Conservation (phyloP, 495 filamentous ascomycete genomes). For the Xylaria longipes region DNA sequence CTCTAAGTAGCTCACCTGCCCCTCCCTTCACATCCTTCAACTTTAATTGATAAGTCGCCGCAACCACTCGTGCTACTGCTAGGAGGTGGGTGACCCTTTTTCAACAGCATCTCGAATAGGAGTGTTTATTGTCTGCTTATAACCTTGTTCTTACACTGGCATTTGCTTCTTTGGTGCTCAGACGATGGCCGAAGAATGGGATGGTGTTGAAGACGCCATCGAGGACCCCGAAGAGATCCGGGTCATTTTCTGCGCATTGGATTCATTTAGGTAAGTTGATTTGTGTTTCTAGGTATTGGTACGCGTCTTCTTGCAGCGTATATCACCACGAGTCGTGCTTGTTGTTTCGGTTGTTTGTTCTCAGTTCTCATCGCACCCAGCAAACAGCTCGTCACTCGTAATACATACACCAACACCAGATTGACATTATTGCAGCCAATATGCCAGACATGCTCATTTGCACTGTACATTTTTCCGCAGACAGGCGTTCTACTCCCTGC, state of each 20-base stretch:
- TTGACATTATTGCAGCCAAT: slow-evolving; percentile 64
- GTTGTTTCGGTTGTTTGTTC: background rate
- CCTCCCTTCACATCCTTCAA: background rate
- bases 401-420: background rate
- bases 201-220: slow-evolving; percentile 65
- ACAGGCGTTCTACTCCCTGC: slow-evolving; percentile 90
- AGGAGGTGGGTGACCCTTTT: background rate
- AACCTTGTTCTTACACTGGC: background rate
- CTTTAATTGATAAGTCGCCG: background rate
- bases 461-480: slow-evolving; percentile 89
- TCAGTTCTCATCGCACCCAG: background rate
- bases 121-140: background rate
- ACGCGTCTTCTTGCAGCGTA: background rate
- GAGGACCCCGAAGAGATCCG: slow-evolving; percentile 75
- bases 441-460: slow-evolving; percentile 79
- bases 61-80: background rate
- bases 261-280: slow-evolving; percentile 80
- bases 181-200: slow-evolving; percentile 53
- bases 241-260: slow-evolving; percentile 77
- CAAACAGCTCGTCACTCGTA: background rate
- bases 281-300: background rate
- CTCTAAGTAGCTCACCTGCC: background rate
- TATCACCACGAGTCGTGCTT: background rate
- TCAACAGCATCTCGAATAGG: background rate
- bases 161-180: background rate